Percentiles rank a stretch among this genome's conserved stretches.
Evolutionary conservation across 192 early-diverging fungal species (phyloP).

Genomic region (Coemansia sp.): DNA sequence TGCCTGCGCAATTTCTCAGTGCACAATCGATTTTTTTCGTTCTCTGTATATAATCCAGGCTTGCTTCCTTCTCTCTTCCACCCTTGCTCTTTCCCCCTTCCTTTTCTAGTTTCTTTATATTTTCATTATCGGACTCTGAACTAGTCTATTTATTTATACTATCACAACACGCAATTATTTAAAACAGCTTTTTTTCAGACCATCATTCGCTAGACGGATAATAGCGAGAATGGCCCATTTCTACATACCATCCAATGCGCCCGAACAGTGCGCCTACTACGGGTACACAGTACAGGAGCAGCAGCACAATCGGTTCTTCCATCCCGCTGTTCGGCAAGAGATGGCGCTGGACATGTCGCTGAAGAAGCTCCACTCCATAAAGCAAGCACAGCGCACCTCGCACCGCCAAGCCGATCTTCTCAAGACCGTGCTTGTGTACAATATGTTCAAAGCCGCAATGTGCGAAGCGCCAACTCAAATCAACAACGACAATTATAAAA

Average conservation of each 20-base stretch:
- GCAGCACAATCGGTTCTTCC: slow-evolving; percentile 9
- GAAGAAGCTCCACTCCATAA: slow-evolving; percentile 42
- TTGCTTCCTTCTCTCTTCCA: neutral
- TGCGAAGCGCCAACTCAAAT: neutral
- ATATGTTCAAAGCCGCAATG: slow-evolving; percentile 36
- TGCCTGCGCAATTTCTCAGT: slow-evolving; percentile 8
- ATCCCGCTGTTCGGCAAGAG: slow-evolving; percentile 31
- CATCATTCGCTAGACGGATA: neutral
- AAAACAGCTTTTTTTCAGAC: neutral
- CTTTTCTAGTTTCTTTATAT: neutral
- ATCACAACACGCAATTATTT: neutral
- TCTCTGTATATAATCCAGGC: neutral
- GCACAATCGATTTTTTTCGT: neutral
- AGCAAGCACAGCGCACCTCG: slow-evolving; percentile 26
- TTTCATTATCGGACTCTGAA: neutral
- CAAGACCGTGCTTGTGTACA: slow-evolving; percentile 52
- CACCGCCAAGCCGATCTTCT: slow-evolving; percentile 37
- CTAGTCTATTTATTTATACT: neutral
- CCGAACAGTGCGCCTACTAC: neutral
- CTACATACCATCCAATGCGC: slow-evolving; percentile 14
- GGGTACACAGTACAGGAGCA: neutral
- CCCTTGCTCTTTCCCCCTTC: neutral
- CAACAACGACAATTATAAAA: neutral
- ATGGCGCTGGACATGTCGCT: slow-evolving; percentile 37
- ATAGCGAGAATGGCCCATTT: slow-evolving; percentile 12